Base-by-base conservation (phyloP, 2,329 filamentous ascomycete species). In the Aureobasidium sp. region DNA sequence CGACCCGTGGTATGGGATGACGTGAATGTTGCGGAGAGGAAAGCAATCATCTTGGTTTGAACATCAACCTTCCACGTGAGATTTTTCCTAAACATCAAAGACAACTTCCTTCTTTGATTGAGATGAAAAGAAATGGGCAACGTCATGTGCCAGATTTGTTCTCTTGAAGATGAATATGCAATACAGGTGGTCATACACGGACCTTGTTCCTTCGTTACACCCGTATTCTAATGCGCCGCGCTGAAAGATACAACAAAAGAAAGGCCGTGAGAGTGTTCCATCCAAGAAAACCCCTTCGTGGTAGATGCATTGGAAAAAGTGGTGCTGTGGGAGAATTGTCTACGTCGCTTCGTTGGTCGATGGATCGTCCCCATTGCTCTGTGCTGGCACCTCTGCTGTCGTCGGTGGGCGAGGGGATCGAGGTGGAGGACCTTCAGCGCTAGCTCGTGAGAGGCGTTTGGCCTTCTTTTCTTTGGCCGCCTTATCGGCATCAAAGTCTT, bases 401-500 rank as follows among this genome's bases (percentile, higher is more conserved):
- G 42, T 1, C 24, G 17, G 16, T 7, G 47, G 34, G 5, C 47
- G 34, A 50, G 47, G 47, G 12, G 47, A 50, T 40, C 25, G 39
- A 12, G 34, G 34, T 5, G 48, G n/a, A 7, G 40, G 29, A 19
- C 29, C 51, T 32, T 53, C 51, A 7, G 30, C 24, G n/a, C 51
- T 47, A 25, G 34, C 51, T 47, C 51, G 21, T 25, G 40, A 47
- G 16, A 44, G 21, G 6, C 51, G 30, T 41, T 53, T 53, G 4
- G 34, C 51, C 27, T 53, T 53, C 34, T 47, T 53, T 34, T 53
- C 51, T 37, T 44, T 53, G 4, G 22, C 38, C 14, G 38, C 48
- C 30, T 42, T 53, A 21, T 53, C 49, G 25, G 49, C 49, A n/a
- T 41, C 40, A 22, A 53, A 47, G 32, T 53, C 41, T 38, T 95